Conservation (phyloP, 768 basidiomycete species). For the Tulasnella sp. region DNA sequence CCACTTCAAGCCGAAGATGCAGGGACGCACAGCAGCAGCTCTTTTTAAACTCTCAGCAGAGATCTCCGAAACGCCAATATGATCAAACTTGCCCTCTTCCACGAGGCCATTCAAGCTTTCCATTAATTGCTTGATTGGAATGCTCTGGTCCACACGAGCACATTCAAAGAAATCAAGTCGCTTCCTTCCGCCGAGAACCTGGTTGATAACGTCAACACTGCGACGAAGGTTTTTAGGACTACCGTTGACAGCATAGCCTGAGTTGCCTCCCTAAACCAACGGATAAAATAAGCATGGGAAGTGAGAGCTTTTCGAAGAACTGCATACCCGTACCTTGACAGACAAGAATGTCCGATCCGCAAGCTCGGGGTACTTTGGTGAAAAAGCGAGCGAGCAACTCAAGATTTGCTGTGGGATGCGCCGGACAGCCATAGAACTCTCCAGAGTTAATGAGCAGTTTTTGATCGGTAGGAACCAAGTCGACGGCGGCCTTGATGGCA, state of each 20-base stretch:
- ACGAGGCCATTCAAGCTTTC: constrained; percentile 50
- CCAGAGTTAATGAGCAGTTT: constrained; percentile 56
- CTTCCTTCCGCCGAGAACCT: constrained; percentile 31
- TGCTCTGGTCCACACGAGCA: constrained; percentile 52
- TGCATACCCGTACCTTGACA: too few relatives aligned
- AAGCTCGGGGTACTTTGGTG: constrained; percentile 42
- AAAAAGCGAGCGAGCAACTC: constrained; percentile 48
- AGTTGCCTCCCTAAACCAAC: constrained; percentile 35
- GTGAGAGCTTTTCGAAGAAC: too few relatives aligned
- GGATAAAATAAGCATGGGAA: too few relatives aligned
- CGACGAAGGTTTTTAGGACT: constrained; percentile 29
- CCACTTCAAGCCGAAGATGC: neutral
- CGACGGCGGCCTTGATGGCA: constrained; percentile 55
- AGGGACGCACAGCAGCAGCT: constrained; percentile 47
- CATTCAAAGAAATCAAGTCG: constrained; percentile 63
- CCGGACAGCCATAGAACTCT: constrained; percentile 46
- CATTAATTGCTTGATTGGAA: constrained; percentile 50
- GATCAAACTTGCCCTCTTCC: constrained; percentile 58
- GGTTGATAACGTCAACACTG: constrained; percentile 26
- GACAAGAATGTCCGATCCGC: constrained; percentile 46
- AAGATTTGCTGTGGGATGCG: constrained; percentile 44
- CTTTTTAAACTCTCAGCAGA: constrained; percentile 27
- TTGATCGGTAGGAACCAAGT: constrained; percentile 42
- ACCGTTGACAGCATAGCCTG: constrained; percentile 10
- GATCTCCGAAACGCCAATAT: constrained; percentile 23